Percentiles rank a stretch among this genome's conserved stretches.
These are phyloP conservation scores for Crithidia fasciculata DNA, from an alignment of 208 protist genomes.

Conservation along the genomic window DNA sequence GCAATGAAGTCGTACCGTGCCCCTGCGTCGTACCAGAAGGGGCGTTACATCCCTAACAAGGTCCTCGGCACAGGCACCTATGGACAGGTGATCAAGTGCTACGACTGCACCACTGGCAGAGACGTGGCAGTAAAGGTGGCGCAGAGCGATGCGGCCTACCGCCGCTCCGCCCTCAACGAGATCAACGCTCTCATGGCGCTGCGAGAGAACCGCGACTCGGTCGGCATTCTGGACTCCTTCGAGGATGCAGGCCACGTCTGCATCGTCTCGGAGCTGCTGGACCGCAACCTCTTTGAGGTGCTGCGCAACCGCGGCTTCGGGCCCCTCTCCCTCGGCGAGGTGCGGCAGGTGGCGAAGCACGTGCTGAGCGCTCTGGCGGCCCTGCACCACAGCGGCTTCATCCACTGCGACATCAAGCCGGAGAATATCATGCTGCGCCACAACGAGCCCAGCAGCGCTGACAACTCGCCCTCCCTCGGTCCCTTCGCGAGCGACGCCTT, in stretches of 20 bases:
- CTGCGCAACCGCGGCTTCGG: slow-evolving; percentile 52
- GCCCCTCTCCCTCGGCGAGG: slow-evolving; percentile 58
- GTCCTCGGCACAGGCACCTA: slow-evolving; percentile 93
- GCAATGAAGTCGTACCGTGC: slow-evolving; percentile 56
- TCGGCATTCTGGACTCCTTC: slow-evolving; percentile 76
- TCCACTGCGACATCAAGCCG: slow-evolving; percentile 98
- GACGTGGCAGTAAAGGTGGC: slow-evolving; percentile 90
- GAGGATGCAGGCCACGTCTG: slow-evolving; percentile 82
- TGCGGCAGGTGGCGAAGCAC: slow-evolving; percentile 56
- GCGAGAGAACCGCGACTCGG: slow-evolving; percentile 41
- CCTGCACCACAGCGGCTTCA: slow-evolving; percentile 80
- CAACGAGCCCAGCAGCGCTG: slow-evolving; percentile 9
- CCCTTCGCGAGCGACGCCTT: slow-evolving; percentile 18
- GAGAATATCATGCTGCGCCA: slow-evolving; percentile 94
- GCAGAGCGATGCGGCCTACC: slow-evolving; percentile 79
- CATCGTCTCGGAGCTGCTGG: slow-evolving; percentile 84
- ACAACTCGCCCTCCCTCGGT: slow-evolving; percentile 20
- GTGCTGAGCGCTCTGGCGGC: slow-evolving; percentile 57
- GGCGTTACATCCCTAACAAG: slow-evolving; percentile 70
- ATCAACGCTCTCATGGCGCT: slow-evolving; percentile 67
- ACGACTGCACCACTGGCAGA: slow-evolving; percentile 78
- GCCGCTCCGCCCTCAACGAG: slow-evolving; percentile 83
- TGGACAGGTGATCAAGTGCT: slow-evolving; percentile 88
- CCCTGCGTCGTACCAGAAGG: slow-evolving; percentile 49
- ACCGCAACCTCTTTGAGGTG: slow-evolving; percentile 79